Base-by-base conservation (phyloP, 2,329 filamentous ascomycete genomes). In the Helicocarpus griseus region DNA sequence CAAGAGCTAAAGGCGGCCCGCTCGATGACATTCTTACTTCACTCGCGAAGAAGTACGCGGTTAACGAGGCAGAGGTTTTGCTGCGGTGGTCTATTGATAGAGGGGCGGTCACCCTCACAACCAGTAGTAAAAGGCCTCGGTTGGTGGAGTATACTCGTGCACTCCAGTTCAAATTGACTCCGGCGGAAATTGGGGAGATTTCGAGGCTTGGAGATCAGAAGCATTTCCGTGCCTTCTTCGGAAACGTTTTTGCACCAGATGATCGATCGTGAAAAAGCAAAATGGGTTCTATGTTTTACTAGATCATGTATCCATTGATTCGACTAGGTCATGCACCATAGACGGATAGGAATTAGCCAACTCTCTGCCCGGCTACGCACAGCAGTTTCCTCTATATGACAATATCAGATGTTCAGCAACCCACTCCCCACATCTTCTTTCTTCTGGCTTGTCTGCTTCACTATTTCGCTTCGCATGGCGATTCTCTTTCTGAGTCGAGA, bases 31-130 rank as follows among this genome's bases (percentile, higher is more conserved):
- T 75, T n/a, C 62, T 82, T 40, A 69, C 70, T 0, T 61, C 60
- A 2, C 61, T 83, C 53, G 72, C 77, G n/a, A 77, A 77, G 61
- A 84, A 83, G 64, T 83, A 84, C 60, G 77, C 72, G 0, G 80
- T 83, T 41, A 73, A 63, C 49, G 73, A 78, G 45, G 75, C 72
- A 1, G 79, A 83, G 63, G 75, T 83, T 49, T 65, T 73, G 48
- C 60, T 84, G 50, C 67, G 81, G 48, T 85, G 80, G 79, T 77
- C 74, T 46, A 73, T 84, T 48, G 80, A 84, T 57, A 78, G 80
- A 58, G 79, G 79, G 22, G 64, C 77, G 52, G 73, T 83, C 14
- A 66, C 77, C 0, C 75, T 85, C 53, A 83, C 80, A 5, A 84
- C 81, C 2, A 80, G 76, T 52, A 68, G 72, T 46, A 83, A 82